phyloP scores from a whole-genome alignment of 805 yeast species.

The Yarrowia osloensis region DNA sequence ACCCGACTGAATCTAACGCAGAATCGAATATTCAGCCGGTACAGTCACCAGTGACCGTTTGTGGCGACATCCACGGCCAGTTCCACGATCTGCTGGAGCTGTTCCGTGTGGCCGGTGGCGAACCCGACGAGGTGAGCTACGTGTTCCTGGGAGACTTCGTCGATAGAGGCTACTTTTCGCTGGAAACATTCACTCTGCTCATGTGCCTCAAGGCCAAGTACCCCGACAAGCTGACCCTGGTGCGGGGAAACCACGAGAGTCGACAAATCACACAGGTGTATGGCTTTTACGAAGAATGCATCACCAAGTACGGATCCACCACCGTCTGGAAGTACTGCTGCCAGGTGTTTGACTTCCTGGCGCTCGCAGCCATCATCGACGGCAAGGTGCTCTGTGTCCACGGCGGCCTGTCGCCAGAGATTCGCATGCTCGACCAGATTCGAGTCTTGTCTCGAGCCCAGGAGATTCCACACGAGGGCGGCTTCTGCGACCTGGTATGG shows the following conservation, averaged over 20 bases:
- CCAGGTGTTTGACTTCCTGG: conserved; percentile 91
- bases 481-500: conserved; percentile 97
- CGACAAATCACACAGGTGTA: conserved; percentile 98
- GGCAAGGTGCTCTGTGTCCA: conserved; percentile 94
- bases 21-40: conserved; percentile 95
- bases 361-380: conserved; percentile 93
- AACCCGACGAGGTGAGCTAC: conserved; percentile 80
- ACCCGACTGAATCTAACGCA: conserved; percentile 6
- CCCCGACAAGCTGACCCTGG: conserved; percentile 83
- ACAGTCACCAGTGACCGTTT: conserved; percentile 88
- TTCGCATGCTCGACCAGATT: conserved; percentile 95
- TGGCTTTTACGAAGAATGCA: conserved; percentile 95
- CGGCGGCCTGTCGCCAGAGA: conserved; percentile 96
- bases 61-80: conserved; percentile 97
- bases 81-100: conserved; percentile 91
- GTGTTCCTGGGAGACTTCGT: conserved; percentile 94
- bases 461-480: conserved; percentile 99
- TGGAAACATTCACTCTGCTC: conserved; percentile 89
- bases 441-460: conserved; percentile 93
- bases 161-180: conserved; percentile 93
- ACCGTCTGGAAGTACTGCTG: conserved; percentile 97
- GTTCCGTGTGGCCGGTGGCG: conserved; percentile 88
- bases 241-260: conserved; percentile 96
- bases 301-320: conserved; percentile 89
- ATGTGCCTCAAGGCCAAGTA: conserved; percentile 91